phyloP scores from a whole-genome alignment of 2,329 filamentous ascomycete species.

The Cercospora sp. region DNA sequence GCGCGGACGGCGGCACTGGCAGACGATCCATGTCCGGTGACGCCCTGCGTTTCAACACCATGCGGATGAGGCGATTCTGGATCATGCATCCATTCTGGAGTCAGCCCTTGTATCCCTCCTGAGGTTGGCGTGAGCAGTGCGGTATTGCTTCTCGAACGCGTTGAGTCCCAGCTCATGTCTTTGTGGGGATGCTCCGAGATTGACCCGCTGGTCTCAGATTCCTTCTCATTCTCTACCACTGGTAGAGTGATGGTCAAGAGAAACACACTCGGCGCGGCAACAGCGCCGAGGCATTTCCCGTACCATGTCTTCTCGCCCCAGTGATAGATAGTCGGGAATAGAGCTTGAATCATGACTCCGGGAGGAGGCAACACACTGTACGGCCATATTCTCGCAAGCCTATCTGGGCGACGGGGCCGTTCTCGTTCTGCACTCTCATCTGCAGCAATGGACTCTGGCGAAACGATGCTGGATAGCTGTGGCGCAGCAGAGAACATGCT shows the following conservation, averaged over 20 bases:
- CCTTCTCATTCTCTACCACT: constrained; percentile 72
- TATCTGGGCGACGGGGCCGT: constrained; percentile 28
- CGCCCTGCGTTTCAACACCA: constrained; percentile 20
- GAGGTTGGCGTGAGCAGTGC: constrained; percentile 18
- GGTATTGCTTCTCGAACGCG: constrained; percentile 22
- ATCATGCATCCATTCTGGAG: constrained; percentile 21
- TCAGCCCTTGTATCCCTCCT: constrained; percentile 21
- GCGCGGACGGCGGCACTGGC: constrained; percentile 38
- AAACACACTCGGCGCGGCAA: constrained; percentile 88
- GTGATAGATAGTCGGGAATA: constrained; percentile 83
- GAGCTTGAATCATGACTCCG: constrained; percentile 66
- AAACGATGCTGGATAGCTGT: constrained; percentile 18
- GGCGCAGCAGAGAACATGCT: constrained; percentile 59
- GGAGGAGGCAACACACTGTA: constrained; percentile 72
- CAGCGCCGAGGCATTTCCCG: constrained; percentile 77
- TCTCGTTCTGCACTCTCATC: constrained; percentile 33
- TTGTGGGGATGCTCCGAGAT: constrained; percentile 15
- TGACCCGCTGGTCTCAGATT: constrained; percentile 29
- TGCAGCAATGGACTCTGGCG: constrained; percentile 41
- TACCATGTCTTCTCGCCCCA: constrained; percentile 83
- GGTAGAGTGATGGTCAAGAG: constrained; percentile 86
- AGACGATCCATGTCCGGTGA: constrained; percentile 38
- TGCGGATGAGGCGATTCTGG: constrained; percentile 24
- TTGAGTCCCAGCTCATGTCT: constrained; percentile 22
- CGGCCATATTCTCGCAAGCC: constrained; percentile 73